phyloP scores from a whole-genome alignment of 1,284 basidiomycete species.

The Trichosporon sp. region DNA sequence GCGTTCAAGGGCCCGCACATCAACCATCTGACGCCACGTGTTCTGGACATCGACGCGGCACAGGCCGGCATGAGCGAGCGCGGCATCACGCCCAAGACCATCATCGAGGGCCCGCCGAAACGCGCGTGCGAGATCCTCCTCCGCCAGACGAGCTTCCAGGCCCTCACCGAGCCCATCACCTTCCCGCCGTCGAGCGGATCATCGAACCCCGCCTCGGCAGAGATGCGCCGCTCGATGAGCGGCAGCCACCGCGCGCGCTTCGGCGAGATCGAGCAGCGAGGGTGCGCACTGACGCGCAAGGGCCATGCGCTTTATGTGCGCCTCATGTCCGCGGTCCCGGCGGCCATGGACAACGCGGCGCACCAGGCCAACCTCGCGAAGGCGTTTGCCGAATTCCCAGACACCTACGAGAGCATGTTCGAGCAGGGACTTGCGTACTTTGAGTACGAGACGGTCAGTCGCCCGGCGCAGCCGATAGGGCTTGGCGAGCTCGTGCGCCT shows the following conservation, averaged over 20 bases:
- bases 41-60: slow-evolving; percentile 51
- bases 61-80: slow-evolving; percentile 46
- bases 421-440: slow-evolving; percentile 38
- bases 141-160: slow-evolving; percentile 51
- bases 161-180: slow-evolving; percentile 47
- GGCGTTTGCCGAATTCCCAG: slow-evolving; percentile 37
- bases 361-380: slow-evolving; percentile 35
- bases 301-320: slow-evolving; percentile 42
- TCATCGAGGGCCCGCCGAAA: slow-evolving; percentile 49
- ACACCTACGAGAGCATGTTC: slow-evolving; percentile 32
- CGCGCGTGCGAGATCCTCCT: slow-evolving; percentile 47
- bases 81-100: slow-evolving; percentile 49
- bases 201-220: neutral
- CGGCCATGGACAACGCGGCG: slow-evolving; percentile 37
- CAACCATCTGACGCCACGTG: slow-evolving; percentile 52
- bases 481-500: slow-evolving; percentile 29
- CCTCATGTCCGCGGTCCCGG: slow-evolving; percentile 26
- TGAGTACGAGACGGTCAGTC: slow-evolving; percentile 24
- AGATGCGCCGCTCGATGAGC: neutral
- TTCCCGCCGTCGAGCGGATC: slow-evolving; percentile 29
- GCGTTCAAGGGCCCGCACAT: slow-evolving; percentile 51
- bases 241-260: slow-evolving; percentile 51
- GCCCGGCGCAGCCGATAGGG: neutral
- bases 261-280: slow-evolving; percentile 52
- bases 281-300: slow-evolving; percentile 47